Evolutionary conservation across 768 basidiomycete genomes (phyloP), one percentile per base, ranked within the genome.

Genomic region (Leccinum olivaceopallidum): DNA sequence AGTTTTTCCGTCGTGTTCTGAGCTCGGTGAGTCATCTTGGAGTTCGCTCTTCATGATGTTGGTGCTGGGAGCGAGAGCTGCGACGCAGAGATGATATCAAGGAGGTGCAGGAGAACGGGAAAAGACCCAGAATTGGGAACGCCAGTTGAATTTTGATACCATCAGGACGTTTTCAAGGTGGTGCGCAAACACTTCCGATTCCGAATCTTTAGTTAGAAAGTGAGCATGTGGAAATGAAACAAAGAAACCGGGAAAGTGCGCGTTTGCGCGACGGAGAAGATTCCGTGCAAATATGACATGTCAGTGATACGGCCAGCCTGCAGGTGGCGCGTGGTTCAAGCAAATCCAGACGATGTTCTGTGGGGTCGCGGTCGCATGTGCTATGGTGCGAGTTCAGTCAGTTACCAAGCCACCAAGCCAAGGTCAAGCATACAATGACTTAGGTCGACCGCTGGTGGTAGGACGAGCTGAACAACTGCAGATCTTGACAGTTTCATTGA

Each of bases 1-100:
- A 2, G 5, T 36, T n/a, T 70, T 72, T 24, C 72, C 65, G 12
- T 53, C 12, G 3, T 60, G 60, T 24, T 58, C 58, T 7, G 56
- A 53, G n/a, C 56, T 62, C 39, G 8, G n/a, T 26, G 36, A 57
- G 48, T 22, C 30, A 6, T 14, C 26, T 14, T 61, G 53, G 1
- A 36, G 20, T 6, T 61, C 57, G 4, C 7, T 57, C 2, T 37
- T 14, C 72, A 75, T 74, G 53, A 9, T 47, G 18, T 42, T 8
- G 18, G 39, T n/a, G 16, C 39, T 9, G 8, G 18, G 39, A 42
- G 39, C 16, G 39, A 42, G 39, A 39, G 39, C 16, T 42, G 18
- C 39, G 4, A 42, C 8, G 8, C 39, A 42, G 18, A 42, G 18
- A 42, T 14, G 39, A 42, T 9, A 18, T n/a, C 4, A 18, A 42